Evolutionary conservation across 257 asterid species (phyloP).

Genomic region (Mitragyna speciosa): DNA sequence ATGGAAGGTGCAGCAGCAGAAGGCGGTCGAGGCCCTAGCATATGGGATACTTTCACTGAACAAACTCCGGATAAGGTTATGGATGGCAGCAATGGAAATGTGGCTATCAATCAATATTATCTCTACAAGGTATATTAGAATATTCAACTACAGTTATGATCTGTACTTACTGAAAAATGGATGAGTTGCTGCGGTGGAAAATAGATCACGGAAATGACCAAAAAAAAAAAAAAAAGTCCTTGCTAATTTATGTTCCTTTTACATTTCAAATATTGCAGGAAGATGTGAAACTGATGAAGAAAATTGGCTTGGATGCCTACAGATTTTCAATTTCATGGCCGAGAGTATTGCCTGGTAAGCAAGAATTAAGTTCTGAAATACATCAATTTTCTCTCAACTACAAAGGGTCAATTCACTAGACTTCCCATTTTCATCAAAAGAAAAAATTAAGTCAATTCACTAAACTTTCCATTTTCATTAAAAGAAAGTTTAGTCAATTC

Average conservation of each 20-base stretch:
- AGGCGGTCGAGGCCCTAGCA: constrained; percentile 4
- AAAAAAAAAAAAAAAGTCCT: background rate
- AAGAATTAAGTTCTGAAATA: background rate
- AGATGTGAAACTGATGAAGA: constrained; percentile 23
- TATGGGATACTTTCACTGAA: constrained; percentile 13
- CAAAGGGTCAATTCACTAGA: too few relatives aligned
- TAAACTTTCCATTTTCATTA: too few relatives aligned
- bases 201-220: background rate
- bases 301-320: constrained; percentile 32
- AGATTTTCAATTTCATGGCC: constrained; percentile 35
- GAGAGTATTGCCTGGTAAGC: constrained; percentile 27
- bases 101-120: constrained; percentile 7
- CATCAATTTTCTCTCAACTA: too few relatives aligned
- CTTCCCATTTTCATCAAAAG: too few relatives aligned
- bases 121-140: constrained; percentile 5
- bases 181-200: too few relatives aligned
- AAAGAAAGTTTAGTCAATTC: too few relatives aligned
- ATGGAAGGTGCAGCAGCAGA: constrained; percentile 17
- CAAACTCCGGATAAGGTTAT: background rate
- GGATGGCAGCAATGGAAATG: constrained; percentile 10
- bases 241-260: background rate
- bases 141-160: too few relatives aligned
- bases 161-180: too few relatives aligned
- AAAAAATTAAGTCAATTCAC: too few relatives aligned
- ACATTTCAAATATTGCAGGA: constrained; percentile 16